phyloP scores from a whole-genome alignment of 1,284 basidiomycete genomes.

The Hemileia vastatrix region DNA sequence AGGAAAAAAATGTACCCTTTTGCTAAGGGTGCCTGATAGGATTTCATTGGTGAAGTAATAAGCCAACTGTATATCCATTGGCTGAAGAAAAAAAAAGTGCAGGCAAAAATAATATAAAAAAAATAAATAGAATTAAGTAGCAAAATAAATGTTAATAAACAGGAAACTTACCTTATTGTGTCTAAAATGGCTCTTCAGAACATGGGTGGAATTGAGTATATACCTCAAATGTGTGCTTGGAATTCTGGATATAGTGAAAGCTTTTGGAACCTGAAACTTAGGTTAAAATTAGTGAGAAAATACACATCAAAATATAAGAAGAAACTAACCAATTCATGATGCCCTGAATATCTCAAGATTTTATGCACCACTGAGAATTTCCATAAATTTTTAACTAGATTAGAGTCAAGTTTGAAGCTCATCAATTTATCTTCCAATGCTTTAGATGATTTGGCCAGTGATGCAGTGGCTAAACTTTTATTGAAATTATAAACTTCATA shows the following conservation, averaged over 20 bases:
- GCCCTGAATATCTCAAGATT: neutral
- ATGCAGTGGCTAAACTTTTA: no score
- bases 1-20: constrained; percentile 66
- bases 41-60: constrained; percentile 38
- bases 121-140: neutral
- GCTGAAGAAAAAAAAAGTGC: neutral
- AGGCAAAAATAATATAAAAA: neutral
- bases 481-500: no score
- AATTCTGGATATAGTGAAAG: constrained; percentile 12
- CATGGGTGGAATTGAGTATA: constrained; percentile 16
- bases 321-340: constrained; percentile 17
- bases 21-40: constrained; percentile 65
- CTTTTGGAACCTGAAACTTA: constrained; percentile 9
- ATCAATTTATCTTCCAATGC: neutral
- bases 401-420: neutral
- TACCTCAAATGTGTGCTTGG: constrained; percentile 23
- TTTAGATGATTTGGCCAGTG: neutral
- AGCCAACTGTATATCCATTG: constrained; percentile 25
- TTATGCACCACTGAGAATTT: neutral
- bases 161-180: constrained; percentile 17
- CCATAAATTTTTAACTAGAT: neutral
- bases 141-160: neutral
- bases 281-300: neutral
- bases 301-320: neutral
- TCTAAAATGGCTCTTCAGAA: constrained; percentile 20